Evolutionary conservation across 768 basidiomycete species (phyloP).

Genomic region (Thelephora ganbajun): DNA sequence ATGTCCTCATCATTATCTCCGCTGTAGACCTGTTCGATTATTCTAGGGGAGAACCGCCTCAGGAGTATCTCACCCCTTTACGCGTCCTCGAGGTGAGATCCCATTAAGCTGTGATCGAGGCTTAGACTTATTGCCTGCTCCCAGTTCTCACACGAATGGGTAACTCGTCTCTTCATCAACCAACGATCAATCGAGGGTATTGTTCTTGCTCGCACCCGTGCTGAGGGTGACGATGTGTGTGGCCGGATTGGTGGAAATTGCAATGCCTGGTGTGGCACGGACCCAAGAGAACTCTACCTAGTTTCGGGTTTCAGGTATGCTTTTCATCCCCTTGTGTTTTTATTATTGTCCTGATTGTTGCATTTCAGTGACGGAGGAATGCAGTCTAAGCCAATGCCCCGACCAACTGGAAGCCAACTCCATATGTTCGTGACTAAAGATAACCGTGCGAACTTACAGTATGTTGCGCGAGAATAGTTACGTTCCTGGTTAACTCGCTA

Average conservation of each 20-base stretch:
- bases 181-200: conserved; percentile 54
- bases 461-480: conserved; percentile 8
- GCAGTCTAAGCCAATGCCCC: conserved; percentile 27
- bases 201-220: conserved; percentile 50
- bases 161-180: conserved; percentile 75
- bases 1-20: conserved; percentile 44
- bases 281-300: conserved; percentile 32
- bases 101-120: neutral
- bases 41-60: conserved; percentile 53
- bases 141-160: conserved; percentile 62
- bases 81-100: conserved; percentile 63
- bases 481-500: neutral
- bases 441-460: conserved; percentile 34
- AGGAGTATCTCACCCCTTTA: conserved; percentile 54
- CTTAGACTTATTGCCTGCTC: neutral
- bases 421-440: conserved; percentile 42
- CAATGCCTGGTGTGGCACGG: conserved; percentile 36
- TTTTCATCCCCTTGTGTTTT: neutral
- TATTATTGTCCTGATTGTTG: neutral
- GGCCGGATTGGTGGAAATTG: conserved; percentile 32
- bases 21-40: conserved; percentile 76
- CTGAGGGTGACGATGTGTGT: conserved; percentile 44
- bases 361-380: conserved; percentile 52
- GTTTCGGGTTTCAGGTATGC: conserved; percentile 43
- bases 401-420: conserved; percentile 19